Conservation (phyloP, 1,284 basidiomycete genomes). For the Irpex sp. region DNA sequence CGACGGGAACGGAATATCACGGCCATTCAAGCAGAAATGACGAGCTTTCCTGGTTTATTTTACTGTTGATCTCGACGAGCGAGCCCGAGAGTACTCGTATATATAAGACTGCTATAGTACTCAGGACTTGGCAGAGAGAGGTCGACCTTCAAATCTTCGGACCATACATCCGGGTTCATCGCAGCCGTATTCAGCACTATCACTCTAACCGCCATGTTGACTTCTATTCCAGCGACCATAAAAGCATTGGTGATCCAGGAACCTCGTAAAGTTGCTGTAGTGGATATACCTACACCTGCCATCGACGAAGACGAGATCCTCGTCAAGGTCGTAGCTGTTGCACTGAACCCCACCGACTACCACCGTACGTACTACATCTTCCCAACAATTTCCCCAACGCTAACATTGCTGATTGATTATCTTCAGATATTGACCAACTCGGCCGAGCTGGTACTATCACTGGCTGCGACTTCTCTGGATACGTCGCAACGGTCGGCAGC, state of each 20-base stretch:
- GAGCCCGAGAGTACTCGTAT: too few species aligned
- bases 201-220: background rate
- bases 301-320: slow-evolving; percentile 24
- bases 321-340: slow-evolving; percentile 21
- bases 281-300: slow-evolving; percentile 21
- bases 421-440: slow-evolving; percentile 1
- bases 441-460: slow-evolving; percentile 13
- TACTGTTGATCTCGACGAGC: too few species aligned
- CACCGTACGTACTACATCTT: slow-evolving; percentile 16
- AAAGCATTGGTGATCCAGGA: slow-evolving; percentile 12
- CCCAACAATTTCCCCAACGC: background rate
- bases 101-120: too few species aligned
- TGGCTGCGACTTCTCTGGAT: slow-evolving; percentile 21
- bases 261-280: slow-evolving; percentile 13
- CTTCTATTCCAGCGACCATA: slow-evolving; percentile 11
- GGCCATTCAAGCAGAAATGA: too few species aligned
- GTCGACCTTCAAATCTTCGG: too few species aligned
- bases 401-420: background rate
- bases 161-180: too few species aligned
- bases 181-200: too few species aligned
- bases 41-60: too few species aligned
- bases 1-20: too few species aligned
- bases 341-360: slow-evolving; percentile 27
- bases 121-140: too few species aligned
- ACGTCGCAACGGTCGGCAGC: slow-evolving; percentile 19